Percentiles rank a stretch among this genome's conserved stretches.
Evolutionary conservation across 2,329 filamentous ascomycete genomes (phyloP).

Genomic region (Periconia sp.): DNA sequence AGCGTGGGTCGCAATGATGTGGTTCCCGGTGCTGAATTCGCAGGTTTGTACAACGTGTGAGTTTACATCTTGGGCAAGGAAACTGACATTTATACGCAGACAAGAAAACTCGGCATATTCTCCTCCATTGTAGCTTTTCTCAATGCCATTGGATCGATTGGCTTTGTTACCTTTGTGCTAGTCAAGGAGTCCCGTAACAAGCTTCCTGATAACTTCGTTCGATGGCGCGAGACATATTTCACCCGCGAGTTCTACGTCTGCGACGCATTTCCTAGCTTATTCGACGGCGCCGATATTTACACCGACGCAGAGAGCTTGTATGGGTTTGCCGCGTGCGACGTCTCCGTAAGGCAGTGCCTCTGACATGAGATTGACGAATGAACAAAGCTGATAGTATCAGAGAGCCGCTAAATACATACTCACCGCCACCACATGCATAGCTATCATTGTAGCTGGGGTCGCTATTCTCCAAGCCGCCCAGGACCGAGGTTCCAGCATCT

Average conservation of each 20-base stretch:
- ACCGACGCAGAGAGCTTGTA: conserved; percentile 7
- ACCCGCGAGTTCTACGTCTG: conserved; percentile 21
- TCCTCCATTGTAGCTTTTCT: conserved; percentile 6
- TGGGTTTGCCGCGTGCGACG: conserved; percentile 14
- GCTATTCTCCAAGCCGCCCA: conserved; percentile 8
- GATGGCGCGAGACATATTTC: conserved; percentile 10
- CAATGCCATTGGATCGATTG: conserved; percentile 5
- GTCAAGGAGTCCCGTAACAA: conserved; percentile 7
- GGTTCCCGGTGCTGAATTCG: too few relatives aligned
- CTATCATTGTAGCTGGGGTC: conserved; percentile 6
- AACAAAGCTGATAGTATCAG: not conserved
- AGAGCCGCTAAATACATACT: conserved; percentile 3
- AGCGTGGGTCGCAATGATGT: conserved; percentile 6
- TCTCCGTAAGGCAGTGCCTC: conserved; percentile 11
- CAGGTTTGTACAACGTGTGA: not conserved
- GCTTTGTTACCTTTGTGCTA: conserved; percentile 13
- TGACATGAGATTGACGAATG: not conserved
- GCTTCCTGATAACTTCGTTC: conserved; percentile 4
- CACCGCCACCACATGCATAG: conserved; percentile 3
- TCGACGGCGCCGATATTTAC: too few relatives aligned
- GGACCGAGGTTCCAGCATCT: too few relatives aligned
- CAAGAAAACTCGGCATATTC: conserved; percentile 6
- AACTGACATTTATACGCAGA: conserved; percentile 3
- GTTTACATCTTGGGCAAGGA: not conserved
- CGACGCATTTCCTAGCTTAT: conserved; percentile 16